Evolutionary conservation across 1,284 basidiomycete genomes (phyloP).

Genomic region (Pseudozyma sp.): DNA sequence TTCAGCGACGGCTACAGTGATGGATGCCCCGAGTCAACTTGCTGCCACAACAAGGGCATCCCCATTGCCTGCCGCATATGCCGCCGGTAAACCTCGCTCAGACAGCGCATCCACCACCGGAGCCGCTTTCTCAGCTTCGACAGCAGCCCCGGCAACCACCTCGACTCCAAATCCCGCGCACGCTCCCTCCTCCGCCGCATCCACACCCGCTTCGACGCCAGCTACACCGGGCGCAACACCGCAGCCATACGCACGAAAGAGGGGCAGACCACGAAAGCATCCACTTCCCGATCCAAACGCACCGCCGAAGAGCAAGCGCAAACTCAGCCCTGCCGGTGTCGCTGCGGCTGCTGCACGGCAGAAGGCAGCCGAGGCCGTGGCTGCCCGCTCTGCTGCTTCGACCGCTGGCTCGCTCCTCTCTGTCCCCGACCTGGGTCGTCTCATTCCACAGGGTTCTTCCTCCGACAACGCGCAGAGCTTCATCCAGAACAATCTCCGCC

Average conservation of each 20-base stretch:
- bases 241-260: conserved; percentile 31
- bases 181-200: conserved; percentile 28
- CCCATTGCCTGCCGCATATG: no score
- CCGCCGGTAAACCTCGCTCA: no score
- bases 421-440: conserved; percentile 43
- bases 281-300: conserved; percentile 41
- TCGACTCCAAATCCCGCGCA: no score
- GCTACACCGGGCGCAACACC: conserved; percentile 30
- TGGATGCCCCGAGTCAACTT: not conserved
- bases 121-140: no score
- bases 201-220: conserved; percentile 32
- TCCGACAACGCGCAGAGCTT: conserved; percentile 41
- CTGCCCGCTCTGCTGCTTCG: conserved; percentile 34
- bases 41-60: no score
- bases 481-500: conserved; percentile 41
- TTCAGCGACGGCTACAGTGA: not conserved
- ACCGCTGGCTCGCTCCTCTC: conserved; percentile 33
- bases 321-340: conserved; percentile 19
- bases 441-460: conserved; percentile 41
- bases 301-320: conserved; percentile 31
- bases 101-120: no score
- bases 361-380: conserved; percentile 19
- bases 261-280: conserved; percentile 45
- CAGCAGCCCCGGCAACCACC: not conserved
- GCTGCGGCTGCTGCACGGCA: conserved; percentile 21